Conservation (phyloP, 2,329 filamentous ascomycete genomes). For the Trichoderma simmonsii region DNA sequence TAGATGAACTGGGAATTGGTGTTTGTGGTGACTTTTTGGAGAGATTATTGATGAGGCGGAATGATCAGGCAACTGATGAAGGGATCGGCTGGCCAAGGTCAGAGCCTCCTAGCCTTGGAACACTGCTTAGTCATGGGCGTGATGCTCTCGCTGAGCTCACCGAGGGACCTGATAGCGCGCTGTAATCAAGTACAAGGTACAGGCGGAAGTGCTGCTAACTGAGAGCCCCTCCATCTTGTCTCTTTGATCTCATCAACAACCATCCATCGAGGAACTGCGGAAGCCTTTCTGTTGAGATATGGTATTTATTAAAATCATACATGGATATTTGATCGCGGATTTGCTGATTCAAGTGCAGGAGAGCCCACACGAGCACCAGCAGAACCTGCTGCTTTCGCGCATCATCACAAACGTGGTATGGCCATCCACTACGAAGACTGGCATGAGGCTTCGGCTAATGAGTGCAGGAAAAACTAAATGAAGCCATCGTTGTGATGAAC, state of each 20-base stretch:
- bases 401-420: slow-evolving; percentile 97
- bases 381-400: slow-evolving; percentile 85
- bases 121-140: background rate
- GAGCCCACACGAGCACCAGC: slow-evolving; percentile 95
- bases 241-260: background rate
- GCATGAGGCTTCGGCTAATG: background rate
- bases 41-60: background rate
- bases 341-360: slow-evolving; percentile 52
- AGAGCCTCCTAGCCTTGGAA: background rate
- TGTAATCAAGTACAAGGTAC: background rate
- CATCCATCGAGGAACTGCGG: background rate
- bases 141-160: slow-evolving; percentile 2
- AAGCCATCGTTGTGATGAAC: slow-evolving; percentile 88
- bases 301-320: background rate
- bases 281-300: background rate
- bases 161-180: background rate
- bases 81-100: background rate
- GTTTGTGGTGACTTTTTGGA: background rate
- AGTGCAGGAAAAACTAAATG: slow-evolving; percentile 89
- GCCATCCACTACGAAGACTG: background rate
- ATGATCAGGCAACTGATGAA: background rate
- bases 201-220: background rate
- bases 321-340: background rate
- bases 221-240: background rate
- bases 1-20: background rate